Conservation (phyloP, 2,329 filamentous ascomycete species). For the Elsinoe ampelina region DNA sequence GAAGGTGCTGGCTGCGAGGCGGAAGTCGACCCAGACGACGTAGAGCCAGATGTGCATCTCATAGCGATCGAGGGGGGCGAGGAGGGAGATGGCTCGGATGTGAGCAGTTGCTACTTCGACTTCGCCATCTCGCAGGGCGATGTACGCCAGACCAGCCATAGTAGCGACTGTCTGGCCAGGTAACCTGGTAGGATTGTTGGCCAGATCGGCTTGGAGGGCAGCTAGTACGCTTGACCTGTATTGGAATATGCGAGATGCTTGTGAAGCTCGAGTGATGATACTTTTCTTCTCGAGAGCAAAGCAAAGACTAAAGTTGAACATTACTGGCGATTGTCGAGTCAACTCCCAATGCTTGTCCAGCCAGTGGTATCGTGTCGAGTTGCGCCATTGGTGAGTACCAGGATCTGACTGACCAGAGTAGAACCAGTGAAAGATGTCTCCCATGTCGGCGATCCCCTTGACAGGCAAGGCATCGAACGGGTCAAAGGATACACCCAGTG, state of each 20-base stretch:
- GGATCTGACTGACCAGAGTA: not conserved
- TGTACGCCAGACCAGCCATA: not conserved
- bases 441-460: not conserved
- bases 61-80: not conserved
- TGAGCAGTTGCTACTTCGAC: not conserved
- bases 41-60: constrained; percentile 9
- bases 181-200: not conserved
- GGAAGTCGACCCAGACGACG: not conserved
- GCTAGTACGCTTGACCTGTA: not conserved
- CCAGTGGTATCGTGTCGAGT: constrained; percentile 6
- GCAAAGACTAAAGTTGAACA: constrained; percentile 5
- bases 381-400: not conserved
- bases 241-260: constrained; percentile 2
- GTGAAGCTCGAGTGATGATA: not conserved
- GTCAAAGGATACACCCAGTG: not conserved
- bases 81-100: not conserved
- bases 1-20: not conserved
- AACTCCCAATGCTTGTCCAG: constrained; percentile 9
- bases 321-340: not conserved
- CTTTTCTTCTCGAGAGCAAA: constrained; percentile 7
- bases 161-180: not conserved
- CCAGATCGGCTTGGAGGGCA: not conserved
- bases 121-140: constrained; percentile 2
- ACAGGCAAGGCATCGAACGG: not conserved
- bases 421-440: constrained; percentile 1